A percentile compares a stretch with the other conserved stretches of the same genome.
These are phyloP conservation scores for Aspergillus hortae DNA, from an alignment of 2,329 filamentous ascomycete species.

Conservation along the genomic window DNA sequence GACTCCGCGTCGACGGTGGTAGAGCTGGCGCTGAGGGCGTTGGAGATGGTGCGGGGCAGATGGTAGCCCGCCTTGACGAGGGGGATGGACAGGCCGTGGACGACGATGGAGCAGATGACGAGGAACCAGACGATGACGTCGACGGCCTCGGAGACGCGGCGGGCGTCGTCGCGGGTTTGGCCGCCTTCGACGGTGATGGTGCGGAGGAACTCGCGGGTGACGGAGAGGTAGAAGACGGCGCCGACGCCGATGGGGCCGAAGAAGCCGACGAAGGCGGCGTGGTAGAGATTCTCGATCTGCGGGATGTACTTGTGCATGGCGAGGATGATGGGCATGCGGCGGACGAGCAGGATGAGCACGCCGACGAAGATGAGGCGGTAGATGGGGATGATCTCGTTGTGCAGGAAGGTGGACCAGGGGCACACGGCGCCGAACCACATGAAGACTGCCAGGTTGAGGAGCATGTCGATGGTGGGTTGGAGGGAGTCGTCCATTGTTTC, in stretches of 20 bases:
- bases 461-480: constrained; percentile 93
- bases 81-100: constrained; percentile 80
- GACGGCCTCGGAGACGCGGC: constrained; percentile 62
- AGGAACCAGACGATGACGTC: constrained; percentile 82
- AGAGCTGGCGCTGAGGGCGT: constrained; percentile 40
- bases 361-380: constrained; percentile 71
- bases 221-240: constrained; percentile 84
- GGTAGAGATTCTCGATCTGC: constrained; percentile 70
- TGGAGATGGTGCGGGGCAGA: constrained; percentile 45
- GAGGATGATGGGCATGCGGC: constrained; percentile 73
- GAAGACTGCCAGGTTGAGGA: constrained; percentile 84
- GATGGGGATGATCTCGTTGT: constrained; percentile 67
- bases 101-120: constrained; percentile 75
- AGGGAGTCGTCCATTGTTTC: constrained; percentile 86
- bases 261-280: constrained; percentile 84
- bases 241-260: constrained; percentile 91
- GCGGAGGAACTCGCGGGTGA: constrained; percentile 70
- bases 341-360: constrained; percentile 70
- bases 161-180: constrained; percentile 61
- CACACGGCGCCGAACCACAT: constrained; percentile 86
- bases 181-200: constrained; percentile 56
- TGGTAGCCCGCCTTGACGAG: constrained; percentile 51
- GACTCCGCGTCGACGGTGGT: constrained; percentile 27
- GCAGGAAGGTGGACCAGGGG: constrained; percentile 70
- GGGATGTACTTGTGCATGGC: constrained; percentile 70